Conservation (phyloP, 148 eudicot genomes). For the Linanthus parryae region DNA sequence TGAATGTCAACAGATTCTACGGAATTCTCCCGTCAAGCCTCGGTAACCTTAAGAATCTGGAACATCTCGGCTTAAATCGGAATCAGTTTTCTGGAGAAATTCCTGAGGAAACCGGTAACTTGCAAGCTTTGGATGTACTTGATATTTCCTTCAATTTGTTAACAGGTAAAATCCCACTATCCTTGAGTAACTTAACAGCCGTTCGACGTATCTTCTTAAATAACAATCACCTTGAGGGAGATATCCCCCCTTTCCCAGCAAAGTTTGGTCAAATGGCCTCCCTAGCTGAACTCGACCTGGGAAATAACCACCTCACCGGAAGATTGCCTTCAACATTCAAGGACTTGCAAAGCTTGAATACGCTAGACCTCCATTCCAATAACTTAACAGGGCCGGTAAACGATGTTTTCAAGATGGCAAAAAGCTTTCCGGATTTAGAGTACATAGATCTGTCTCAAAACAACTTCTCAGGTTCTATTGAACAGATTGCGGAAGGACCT, state of each 20-base stretch:
- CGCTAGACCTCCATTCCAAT: constrained; percentile 53
- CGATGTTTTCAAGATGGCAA: constrained; percentile 24
- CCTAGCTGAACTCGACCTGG: constrained; percentile 31
- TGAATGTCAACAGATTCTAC: background rate
- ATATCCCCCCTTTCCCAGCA: constrained; percentile 38
- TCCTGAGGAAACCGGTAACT: background rate
- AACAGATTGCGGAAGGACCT: constrained; percentile 28
- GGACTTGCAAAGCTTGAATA: constrained; percentile 16
- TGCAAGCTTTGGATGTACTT: background rate
- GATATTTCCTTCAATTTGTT: constrained; percentile 1
- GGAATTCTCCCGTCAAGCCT: background rate
- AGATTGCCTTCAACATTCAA: constrained; percentile 32
- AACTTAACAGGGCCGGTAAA: constrained; percentile 36
- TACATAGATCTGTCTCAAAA: constrained; percentile 42
- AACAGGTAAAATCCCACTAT: background rate
- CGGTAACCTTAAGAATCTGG: background rate
- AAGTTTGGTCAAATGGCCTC: constrained; percentile 32
- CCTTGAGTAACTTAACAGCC: background rate
- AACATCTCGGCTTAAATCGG: background rate
- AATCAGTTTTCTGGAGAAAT: background rate
- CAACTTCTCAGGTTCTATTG: constrained; percentile 32
- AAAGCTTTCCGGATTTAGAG: constrained; percentile 23
- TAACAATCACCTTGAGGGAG: constrained; percentile 32
- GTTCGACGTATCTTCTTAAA: background rate
- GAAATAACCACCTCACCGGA: constrained; percentile 41